Conservation (phyloP, 306 rosid species). For the Vigna radiata region DNA sequence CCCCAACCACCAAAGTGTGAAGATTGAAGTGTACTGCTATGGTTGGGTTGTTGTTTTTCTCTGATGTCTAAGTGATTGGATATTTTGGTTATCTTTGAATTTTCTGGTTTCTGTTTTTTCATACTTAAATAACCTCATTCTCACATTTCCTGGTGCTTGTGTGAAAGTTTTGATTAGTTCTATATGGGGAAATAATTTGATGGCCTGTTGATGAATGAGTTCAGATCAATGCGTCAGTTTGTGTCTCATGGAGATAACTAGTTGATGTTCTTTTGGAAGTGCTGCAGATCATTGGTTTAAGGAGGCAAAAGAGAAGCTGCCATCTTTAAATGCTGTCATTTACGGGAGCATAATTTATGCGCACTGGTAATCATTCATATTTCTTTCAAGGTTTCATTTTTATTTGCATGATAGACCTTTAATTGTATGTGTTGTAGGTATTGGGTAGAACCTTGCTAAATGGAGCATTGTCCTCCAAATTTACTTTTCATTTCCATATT, state of each 20-base stretch:
- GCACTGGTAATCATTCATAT: conserved; percentile 68
- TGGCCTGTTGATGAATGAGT: conserved; percentile 4
- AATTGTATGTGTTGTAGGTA: conserved; percentile 16
- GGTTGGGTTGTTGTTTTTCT: conserved; percentile 35
- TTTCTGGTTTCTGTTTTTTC: conserved; percentile 23
- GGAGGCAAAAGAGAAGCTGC: conserved; percentile 83
- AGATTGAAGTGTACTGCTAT: conserved; percentile 1
- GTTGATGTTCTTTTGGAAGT: conserved; percentile 74
- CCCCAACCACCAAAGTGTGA: conserved; percentile 5
- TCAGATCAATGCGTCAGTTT: conserved; percentile 31
- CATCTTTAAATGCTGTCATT: conserved; percentile 79
- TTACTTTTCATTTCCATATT: conserved; percentile 16
- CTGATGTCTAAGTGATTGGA: not conserved
- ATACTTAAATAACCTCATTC: conserved; percentile 4
- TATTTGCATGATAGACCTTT: conserved; percentile 17
- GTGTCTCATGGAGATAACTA: conserved; percentile 50
- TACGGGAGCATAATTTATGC: conserved; percentile 94
- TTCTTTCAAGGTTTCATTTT: conserved; percentile 35
- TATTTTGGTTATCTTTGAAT: conserved; percentile 21
- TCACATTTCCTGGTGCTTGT: conserved; percentile 28
- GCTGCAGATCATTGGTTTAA: conserved; percentile 96
- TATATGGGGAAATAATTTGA: conserved; percentile 31
- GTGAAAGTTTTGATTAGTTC: conserved; percentile 38
- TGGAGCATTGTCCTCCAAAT: conserved; percentile 16
- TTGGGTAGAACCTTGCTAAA: not conserved